Evolutionary conservation across 345 rosid genomes (phyloP).

Genomic region (Lenwebbia sp.): DNA sequence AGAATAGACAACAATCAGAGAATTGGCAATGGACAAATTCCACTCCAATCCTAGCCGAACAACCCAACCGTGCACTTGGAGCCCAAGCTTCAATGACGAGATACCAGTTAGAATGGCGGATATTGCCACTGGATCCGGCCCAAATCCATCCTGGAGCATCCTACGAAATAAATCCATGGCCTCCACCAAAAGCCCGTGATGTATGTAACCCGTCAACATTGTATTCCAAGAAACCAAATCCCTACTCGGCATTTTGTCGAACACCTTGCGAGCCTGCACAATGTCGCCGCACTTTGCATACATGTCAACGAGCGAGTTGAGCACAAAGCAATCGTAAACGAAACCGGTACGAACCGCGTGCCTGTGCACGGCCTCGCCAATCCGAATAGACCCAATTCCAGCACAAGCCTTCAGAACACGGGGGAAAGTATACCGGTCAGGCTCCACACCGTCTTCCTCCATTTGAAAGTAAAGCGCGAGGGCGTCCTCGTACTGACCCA

Average conservation of each 20-base stretch:
- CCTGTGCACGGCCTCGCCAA: slow-evolving; percentile 74
- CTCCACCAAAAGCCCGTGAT: slow-evolving; percentile 45
- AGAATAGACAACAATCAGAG: slow-evolving; percentile 52
- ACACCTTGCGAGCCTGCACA: slow-evolving; percentile 59
- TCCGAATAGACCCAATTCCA: slow-evolving; percentile 60
- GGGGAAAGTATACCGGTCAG: slow-evolving; percentile 74
- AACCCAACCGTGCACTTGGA: slow-evolving; percentile 71
- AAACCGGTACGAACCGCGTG: slow-evolving; percentile 62
- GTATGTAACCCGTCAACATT: slow-evolving; percentile 56
- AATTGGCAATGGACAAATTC: slow-evolving; percentile 48
- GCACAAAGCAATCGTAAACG: slow-evolving; percentile 43
- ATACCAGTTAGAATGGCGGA: slow-evolving; percentile 46
- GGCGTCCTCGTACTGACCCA: slow-evolving; percentile 64
- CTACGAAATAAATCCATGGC: slow-evolving; percentile 33
- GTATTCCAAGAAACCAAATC: slow-evolving; percentile 76
- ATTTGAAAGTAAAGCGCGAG: slow-evolving; percentile 83
- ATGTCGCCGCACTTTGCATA: slow-evolving; percentile 92
- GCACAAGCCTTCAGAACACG: slow-evolving; percentile 75
- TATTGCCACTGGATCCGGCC: slow-evolving; percentile 63
- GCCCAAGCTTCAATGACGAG: slow-evolving; percentile 27
- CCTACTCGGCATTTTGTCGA: slow-evolving; percentile 40
- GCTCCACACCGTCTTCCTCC: slow-evolving; percentile 74
- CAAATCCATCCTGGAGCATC: slow-evolving; percentile 46
- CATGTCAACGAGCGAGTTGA: slow-evolving; percentile 81
- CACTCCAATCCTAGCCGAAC: slow-evolving; percentile 49